Evolutionary conservation across 1,284 basidiomycete genomes (phyloP), one percentile per base, ranked within the genome.

Genomic region (Leccinum pallidistipes): DNA sequence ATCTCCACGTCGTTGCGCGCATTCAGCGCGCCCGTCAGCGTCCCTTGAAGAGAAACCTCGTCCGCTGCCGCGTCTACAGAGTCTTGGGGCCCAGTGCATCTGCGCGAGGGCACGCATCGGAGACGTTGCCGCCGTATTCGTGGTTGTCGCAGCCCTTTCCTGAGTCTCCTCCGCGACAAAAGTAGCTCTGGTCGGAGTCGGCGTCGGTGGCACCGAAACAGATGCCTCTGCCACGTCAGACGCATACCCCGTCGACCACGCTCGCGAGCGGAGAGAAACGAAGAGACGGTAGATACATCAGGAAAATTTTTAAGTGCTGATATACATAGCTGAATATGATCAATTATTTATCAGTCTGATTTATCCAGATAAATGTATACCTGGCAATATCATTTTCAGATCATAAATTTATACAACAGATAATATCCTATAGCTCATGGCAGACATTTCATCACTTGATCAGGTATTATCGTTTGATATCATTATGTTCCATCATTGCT

Each of bases 1-100:
- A 92, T 85, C 65, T 85, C 83, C 14, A 79, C 81, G 67, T 92
- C 90, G 68, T 76, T 86, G 50, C 79, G 81, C 5, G 82, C 80
- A 55, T 81, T 75, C 54, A 92, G 71, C 8, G 87, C 87, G 3
- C 74, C 74, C 3, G 80, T 80, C 79, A 93, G 81, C 54, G 87
- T 79, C 59, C 79, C 77, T 2, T 84, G 77, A 45, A 92, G 76
- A 53, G 88, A 82, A 9, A 78, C 82, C 36, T 79, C 74, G 71
- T 93, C 91, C 24, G 73, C 74, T 16, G 74, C 78, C 6, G 74
- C 75, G 67, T 90, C 88, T 27, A 77, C 72, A 18, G 78, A 75
- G 69, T 88, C 85, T 74, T 91, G n/a, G 87, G 24, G 68, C 71
- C 11, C 70, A 68, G 47, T 80, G 79, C 2, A 84, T 65, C 5